Conservation (phyloP, 352 stramenopile species). For the Pythium dissimile region DNA sequence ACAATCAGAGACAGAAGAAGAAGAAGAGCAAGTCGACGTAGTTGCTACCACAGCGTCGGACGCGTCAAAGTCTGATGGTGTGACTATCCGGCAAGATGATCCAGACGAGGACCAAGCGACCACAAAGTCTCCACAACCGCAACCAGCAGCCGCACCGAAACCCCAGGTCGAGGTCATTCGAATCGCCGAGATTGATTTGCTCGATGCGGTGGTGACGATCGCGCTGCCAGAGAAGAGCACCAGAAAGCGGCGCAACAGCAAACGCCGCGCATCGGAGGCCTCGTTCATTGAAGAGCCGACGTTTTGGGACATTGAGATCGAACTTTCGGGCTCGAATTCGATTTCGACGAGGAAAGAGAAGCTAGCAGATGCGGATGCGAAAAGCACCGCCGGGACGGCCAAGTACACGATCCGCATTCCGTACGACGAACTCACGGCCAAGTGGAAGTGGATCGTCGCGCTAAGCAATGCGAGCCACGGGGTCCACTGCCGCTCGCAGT, state of each 20-base stretch:
- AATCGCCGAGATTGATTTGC: slow-evolving; percentile 7
- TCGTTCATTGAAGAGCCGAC: background rate
- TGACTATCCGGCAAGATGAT: background rate
- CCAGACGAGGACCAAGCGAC: background rate
- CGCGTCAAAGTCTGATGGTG: no score
- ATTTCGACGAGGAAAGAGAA: no score
- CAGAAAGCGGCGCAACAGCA: background rate
- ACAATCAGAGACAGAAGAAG: no score
- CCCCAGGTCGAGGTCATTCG: background rate
- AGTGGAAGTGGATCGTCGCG: slow-evolving; percentile 67
- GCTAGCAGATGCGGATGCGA: background rate
- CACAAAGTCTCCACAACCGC: background rate
- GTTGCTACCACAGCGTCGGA: no score
- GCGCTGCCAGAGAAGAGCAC: slow-evolving; percentile 8
- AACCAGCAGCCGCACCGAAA: background rate
- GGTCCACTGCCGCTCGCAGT: slow-evolving; percentile 28
- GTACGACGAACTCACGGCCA: slow-evolving; percentile 38
- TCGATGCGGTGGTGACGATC: slow-evolving; percentile 2
- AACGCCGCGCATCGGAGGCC: background rate
- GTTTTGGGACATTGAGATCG: slow-evolving; percentile 20
- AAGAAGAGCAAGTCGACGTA: no score
- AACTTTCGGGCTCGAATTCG: no score
- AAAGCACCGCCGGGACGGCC: background rate
- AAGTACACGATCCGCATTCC: slow-evolving; percentile 39
- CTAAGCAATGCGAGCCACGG: slow-evolving; percentile 55